Evolutionary conservation across 768 basidiomycete species (phyloP).

Genomic region (Daedaleopsis nitida): DNA sequence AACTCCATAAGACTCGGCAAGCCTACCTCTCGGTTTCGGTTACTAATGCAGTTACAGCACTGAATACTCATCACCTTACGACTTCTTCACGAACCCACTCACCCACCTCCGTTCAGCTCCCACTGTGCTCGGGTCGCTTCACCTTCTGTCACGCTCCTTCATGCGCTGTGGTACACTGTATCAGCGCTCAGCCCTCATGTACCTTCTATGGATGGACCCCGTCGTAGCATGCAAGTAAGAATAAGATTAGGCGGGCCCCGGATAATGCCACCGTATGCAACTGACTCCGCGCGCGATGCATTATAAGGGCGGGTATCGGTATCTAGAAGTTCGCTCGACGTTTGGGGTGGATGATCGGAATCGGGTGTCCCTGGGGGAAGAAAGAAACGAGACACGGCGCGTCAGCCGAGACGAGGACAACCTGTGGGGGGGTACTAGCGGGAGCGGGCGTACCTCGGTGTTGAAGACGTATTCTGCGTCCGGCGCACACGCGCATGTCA

Average conservation of each 20-base stretch:
- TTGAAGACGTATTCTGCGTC: slow-evolving; percentile 87
- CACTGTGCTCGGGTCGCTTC: too few species aligned
- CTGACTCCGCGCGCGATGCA: neutral
- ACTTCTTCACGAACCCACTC: neutral
- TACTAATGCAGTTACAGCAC: neutral
- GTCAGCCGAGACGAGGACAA: too few species aligned
- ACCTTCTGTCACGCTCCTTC: too few species aligned
- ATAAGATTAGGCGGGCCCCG: neutral
- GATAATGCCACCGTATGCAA: neutral
- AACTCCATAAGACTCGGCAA: too few species aligned
- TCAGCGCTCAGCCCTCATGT: neutral
- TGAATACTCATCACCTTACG: neutral
- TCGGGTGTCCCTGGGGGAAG: slow-evolving; percentile 59
- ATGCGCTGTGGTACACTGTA: too few species aligned
- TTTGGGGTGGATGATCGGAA: slow-evolving; percentile 67
- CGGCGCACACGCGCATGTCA: neutral
- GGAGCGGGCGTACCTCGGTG: slow-evolving; percentile 66
- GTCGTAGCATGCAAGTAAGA: neutral
- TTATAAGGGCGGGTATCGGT: neutral
- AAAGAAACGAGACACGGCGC: neutral
- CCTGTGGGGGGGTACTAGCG: too few species aligned
- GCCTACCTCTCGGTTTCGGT: too few species aligned
- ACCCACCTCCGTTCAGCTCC: neutral
- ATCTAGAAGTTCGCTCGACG: slow-evolving; percentile 26
- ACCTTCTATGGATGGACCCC: neutral